Base-by-base conservation (phyloP, 2,329 filamentous ascomycete genomes). In the Epicoccum nigrum region DNA sequence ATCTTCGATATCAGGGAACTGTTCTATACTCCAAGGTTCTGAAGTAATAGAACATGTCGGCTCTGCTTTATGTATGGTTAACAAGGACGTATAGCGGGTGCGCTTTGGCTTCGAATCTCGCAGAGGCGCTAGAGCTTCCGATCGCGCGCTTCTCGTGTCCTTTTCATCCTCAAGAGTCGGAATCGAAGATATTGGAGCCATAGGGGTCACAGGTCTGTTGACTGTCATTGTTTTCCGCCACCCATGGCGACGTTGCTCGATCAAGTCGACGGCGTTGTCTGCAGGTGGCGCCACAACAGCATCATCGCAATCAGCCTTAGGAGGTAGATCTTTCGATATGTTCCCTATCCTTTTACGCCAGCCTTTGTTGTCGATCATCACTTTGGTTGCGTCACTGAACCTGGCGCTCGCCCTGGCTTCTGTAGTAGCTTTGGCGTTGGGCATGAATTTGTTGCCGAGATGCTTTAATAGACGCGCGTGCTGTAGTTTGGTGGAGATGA, bases 101-200 rank as follows among this genome's bases (percentile, higher is more conserved):
- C 76, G 57, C 45, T 74, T 76, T 5, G 76, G 74, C 49, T 67
- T 74, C n/a, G 73, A 55, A 8, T 68, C 52, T 38, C 56, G 63
- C 21, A 56, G 74, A 12, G 72, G 66, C 11, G 67, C 64, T 6
- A 67, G 54, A 1, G 59, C 50, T 21, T 64, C 62, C 17, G 64
- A 65, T 11, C 65, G 65, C 39, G 76, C 74, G 30, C 58, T 65
- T 6, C 53, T 58, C 25, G 46, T 39, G 20, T 69, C 67, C 9
- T 68, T 61, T 3, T 27, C 38, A 12, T 71, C 59, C 6, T 72
- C 68, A 7, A 58, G 41, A 25, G 63, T 51, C 13, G 70, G 46
- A 23, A 52, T 48, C 7, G 55, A 28, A 12, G 54, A 53, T 6
- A 40, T 28, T 30, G 43, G 41, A 23, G 25, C 53, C 21, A 58